phyloP scores from a whole-genome alignment of 2,329 filamentous ascomycete genomes.

The Paraconiothyrium brasiliense region DNA sequence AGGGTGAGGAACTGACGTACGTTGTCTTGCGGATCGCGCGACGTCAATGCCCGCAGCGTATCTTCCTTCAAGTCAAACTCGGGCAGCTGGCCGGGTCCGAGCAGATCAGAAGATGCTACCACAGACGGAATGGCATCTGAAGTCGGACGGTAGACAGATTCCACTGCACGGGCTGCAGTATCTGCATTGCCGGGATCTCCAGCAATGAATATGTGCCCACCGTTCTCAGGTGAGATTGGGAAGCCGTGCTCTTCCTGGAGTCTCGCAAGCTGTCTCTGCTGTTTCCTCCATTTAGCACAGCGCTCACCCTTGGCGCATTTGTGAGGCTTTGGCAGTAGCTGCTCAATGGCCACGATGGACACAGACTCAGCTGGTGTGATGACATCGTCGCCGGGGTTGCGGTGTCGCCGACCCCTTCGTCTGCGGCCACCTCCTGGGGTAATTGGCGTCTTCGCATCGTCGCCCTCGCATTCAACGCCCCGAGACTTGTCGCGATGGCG shows the following conservation, averaged over 20 bases:
- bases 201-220: conserved; percentile 77
- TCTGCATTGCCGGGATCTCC: conserved; percentile 81
- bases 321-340: conserved; percentile 85
- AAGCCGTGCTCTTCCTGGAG: conserved; percentile 75
- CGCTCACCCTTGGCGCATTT: conserved; percentile 86
- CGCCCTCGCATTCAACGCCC: conserved; percentile 32
- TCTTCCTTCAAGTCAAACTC: conserved; percentile 77
- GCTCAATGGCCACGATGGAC: conserved; percentile 91
- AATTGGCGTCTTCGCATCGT: conserved; percentile 43
- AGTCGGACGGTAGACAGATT: conserved; percentile 69
- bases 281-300: conserved; percentile 82
- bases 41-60: conserved; percentile 73
- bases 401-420: conserved; percentile 52
- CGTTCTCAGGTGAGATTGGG: conserved; percentile 69
- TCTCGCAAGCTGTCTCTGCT: conserved; percentile 78
- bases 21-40: conserved; percentile 87
- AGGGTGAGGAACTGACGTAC: conserved; percentile 91
- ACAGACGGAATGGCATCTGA: conserved; percentile 83
- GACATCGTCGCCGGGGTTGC: conserved; percentile 64
- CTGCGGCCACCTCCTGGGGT: conserved; percentile 46
- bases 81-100: conserved; percentile 74
- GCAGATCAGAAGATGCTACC: conserved; percentile 88
- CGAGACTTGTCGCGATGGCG: conserved; percentile 43
- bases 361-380: conserved; percentile 84
- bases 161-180: conserved; percentile 65